Percentiles rank a stretch among this genome's conserved stretches.
phyloP scores from a whole-genome alignment of 306 rosid species.

The Trichosanthes truncata region DNA sequence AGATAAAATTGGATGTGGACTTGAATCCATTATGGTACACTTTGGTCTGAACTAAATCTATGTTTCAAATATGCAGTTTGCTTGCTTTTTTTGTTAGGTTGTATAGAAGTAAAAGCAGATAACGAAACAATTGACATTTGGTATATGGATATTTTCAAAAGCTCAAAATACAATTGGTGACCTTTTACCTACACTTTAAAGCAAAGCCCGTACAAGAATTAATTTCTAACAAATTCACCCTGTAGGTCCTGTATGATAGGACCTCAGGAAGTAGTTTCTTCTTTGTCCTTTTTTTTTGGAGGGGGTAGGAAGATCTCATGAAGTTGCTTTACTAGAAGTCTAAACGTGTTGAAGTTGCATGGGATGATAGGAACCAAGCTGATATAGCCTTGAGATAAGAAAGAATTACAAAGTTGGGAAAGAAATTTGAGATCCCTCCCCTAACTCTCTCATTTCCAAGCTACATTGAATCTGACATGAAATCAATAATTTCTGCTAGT shows the following conservation, averaged over 20 bases:
- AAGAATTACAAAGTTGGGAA: neutral
- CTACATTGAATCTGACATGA: neutral
- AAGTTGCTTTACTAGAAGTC: neutral
- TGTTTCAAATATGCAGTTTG: neutral
- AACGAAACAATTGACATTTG: neutral
- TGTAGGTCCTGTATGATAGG: neutral
- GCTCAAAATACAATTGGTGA: neutral
- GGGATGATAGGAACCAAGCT: neutral
- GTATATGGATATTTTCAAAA: neutral
- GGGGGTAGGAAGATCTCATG: neutral
- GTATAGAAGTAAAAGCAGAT: neutral
- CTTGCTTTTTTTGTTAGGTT: neutral
- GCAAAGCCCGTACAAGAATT: neutral
- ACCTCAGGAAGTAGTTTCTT: neutral
- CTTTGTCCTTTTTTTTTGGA: neutral
- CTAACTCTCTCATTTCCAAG: neutral
- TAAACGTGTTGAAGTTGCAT: neutral
- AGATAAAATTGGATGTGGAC: constrained; percentile 85
- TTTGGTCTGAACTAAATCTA: neutral
- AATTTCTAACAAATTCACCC: neutral
- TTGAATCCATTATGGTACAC: constrained; percentile 71
- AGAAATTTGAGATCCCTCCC: neutral
- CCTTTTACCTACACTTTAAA: neutral
- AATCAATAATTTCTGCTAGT: neutral
- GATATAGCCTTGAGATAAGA: neutral